A percentile compares a stretch with the other conserved stretches of the same genome.
Conservation (phyloP, 768 basidiomycete species). For the Chalciporus piperatus region DNA sequence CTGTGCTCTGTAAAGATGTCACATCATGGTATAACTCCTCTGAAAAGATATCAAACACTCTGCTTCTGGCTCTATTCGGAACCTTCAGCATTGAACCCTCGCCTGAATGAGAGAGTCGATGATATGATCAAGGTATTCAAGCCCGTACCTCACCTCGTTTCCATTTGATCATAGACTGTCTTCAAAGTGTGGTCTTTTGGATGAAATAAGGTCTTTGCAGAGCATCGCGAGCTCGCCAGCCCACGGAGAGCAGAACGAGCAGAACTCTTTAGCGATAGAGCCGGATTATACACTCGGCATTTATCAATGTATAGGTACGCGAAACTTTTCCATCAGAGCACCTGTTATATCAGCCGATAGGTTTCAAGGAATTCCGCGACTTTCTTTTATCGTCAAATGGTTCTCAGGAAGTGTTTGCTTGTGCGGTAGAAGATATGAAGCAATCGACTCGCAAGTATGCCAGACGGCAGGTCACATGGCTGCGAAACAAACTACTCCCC, state of each 20-base stretch:
- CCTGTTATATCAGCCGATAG: slow-evolving; percentile 40
- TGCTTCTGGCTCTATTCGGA: slow-evolving; percentile 91
- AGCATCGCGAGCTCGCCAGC: slow-evolving; percentile 4
- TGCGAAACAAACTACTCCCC: slow-evolving; percentile 85
- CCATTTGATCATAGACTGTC: not conserved
- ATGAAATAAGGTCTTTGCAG: slow-evolving; percentile 67
- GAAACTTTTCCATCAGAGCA: not conserved
- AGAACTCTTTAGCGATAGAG: not conserved
- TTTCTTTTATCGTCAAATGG: slow-evolving; percentile 51
- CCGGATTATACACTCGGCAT: slow-evolving; percentile 77
- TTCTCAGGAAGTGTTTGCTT: slow-evolving; percentile 42
- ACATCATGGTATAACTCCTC: not conserved
- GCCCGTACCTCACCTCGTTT: not conserved
- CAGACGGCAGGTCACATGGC: slow-evolving; percentile 88
- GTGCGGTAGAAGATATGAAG: slow-evolving; percentile 79
- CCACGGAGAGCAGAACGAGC: not conserved
- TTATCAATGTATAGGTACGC: slow-evolving; percentile 88
- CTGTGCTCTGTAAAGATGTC: not conserved
- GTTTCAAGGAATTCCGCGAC: slow-evolving; percentile 86
- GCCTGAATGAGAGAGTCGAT: slow-evolving; percentile 81
- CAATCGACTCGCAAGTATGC: slow-evolving; percentile 87
- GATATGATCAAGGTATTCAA: slow-evolving; percentile 76
- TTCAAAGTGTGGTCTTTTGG: slow-evolving; percentile 68
- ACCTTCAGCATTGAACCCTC: slow-evolving; percentile 53
- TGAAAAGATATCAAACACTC: slow-evolving; percentile 72